These are phyloP conservation scores for Penicillium ucsense DNA, from an alignment of 495 filamentous ascomycete species.

Conservation along the genomic window DNA sequence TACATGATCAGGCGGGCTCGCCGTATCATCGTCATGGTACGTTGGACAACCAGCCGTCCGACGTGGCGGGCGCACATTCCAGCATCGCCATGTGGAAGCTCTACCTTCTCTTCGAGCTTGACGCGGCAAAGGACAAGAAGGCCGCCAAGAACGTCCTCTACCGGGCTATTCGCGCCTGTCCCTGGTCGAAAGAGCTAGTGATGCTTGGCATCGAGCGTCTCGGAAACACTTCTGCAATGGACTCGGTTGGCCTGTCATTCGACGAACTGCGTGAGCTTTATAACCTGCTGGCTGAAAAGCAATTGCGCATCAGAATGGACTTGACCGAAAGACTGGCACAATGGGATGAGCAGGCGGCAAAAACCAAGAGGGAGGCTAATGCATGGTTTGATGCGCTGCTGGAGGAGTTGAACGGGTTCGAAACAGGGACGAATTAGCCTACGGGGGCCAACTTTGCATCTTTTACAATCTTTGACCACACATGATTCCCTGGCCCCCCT, in stretches of 20 bases:
- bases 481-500: too few relatives aligned
- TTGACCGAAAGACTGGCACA: neutral
- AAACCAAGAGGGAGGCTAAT: neutral
- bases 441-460: neutral
- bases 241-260: slow-evolving; percentile 1
- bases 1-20: slow-evolving; percentile 25
- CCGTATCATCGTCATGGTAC: slow-evolving; percentile 5
- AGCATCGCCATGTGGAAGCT: slow-evolving; percentile 53
- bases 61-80: slow-evolving; percentile 26
- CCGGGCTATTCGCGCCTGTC: slow-evolving; percentile 49
- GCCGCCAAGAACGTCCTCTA: slow-evolving; percentile 41
- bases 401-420: neutral
- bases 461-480: too few relatives aligned
- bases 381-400: neutral
- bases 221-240: slow-evolving; percentile 12
- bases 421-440: neutral
- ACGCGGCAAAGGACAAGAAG: slow-evolving; percentile 16
- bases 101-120: slow-evolving; percentile 51
- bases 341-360: neutral
- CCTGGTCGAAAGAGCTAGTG: slow-evolving; percentile 65
- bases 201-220: slow-evolving; percentile 53
- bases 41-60: slow-evolving; percentile 13
- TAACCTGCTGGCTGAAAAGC: slow-evolving; percentile 1
- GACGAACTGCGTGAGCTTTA: slow-evolving; percentile 7
- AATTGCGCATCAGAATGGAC: slow-evolving; percentile 7